Evolutionary conservation across 495 filamentous ascomycete genomes (phyloP).

Genomic region (Barbatosphaeria neglecta): DNA sequence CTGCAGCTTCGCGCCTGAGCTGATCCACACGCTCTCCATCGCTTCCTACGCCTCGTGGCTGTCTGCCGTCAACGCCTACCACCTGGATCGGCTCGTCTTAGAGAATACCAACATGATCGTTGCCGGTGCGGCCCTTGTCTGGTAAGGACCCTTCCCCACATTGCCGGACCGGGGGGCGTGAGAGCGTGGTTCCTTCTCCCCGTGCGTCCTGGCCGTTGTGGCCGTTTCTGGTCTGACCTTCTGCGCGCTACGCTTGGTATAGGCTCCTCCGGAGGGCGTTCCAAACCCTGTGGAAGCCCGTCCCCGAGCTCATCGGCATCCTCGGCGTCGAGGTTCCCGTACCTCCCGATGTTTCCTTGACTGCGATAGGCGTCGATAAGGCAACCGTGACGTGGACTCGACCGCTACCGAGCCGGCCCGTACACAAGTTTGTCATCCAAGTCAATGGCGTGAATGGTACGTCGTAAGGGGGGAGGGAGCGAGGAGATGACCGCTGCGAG

Average conservation of each 20-base stretch:
- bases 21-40: conserved; percentile 24
- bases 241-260: conserved; percentile 1
- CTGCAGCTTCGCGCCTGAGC: conserved; percentile 31
- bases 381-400: conserved; percentile 88
- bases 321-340: conserved; percentile 89
- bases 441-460: conserved; percentile 86
- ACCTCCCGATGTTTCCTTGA: conserved; percentile 81
- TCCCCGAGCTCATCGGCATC: conserved; percentile 78
- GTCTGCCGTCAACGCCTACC: conserved; percentile 18
- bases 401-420: conserved; percentile 62
- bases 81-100: conserved; percentile 24
- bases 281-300: conserved; percentile 77
- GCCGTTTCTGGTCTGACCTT: neutral
- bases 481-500: too few relatives aligned
- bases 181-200: too few relatives aligned
- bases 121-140: conserved; percentile 31
- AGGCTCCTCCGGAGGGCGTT: conserved; percentile 77
- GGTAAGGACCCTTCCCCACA: conserved; percentile 25
- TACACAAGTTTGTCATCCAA: conserved; percentile 79
- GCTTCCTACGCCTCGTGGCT: conserved; percentile 23
- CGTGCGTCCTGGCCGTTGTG: too few relatives aligned
- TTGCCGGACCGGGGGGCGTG: too few relatives aligned
- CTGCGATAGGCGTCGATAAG: conserved; percentile 74
- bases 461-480: conserved; percentile 6
- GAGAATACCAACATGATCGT: conserved; percentile 35